phyloP scores from a whole-genome alignment of 176 grass and related monocot species.

The Bothriochloa decipiens region DNA sequence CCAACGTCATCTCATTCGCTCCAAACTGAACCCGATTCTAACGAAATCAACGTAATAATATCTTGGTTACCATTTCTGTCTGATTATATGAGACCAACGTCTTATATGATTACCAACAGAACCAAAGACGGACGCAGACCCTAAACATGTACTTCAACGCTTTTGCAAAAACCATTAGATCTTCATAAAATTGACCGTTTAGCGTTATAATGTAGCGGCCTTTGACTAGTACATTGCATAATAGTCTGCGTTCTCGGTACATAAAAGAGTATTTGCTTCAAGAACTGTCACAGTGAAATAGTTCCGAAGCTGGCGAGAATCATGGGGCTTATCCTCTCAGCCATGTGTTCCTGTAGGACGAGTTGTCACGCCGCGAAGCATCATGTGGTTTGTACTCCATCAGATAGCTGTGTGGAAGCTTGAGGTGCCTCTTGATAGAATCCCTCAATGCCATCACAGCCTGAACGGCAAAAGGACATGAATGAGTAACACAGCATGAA shows the following conservation, averaged over 20 bases:
- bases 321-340: constrained; percentile 63
- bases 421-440: constrained; percentile 96
- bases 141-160: neutral
- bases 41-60: neutral
- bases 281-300: neutral
- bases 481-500: neutral
- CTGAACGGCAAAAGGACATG: constrained; percentile 39
- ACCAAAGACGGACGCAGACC: neutral
- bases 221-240: constrained; percentile 34
- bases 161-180: constrained; percentile 2
- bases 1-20: no score
- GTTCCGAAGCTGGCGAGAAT: constrained; percentile 4
- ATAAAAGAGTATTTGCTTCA: constrained; percentile 9
- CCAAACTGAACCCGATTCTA: no score
- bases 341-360: constrained; percentile 97
- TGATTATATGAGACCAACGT: no score
- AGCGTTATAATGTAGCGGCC: neutral
- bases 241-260: constrained; percentile 12
- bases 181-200: neutral
- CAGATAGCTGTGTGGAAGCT: constrained; percentile 85
- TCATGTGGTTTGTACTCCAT: constrained; percentile 99
- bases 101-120: neutral
- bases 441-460: constrained; percentile 90
- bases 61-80: neutral
- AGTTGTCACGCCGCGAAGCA: constrained; percentile 85